Base-by-base conservation (phyloP, 257 asterid species). In the Fraxinus excelsior region DNA sequence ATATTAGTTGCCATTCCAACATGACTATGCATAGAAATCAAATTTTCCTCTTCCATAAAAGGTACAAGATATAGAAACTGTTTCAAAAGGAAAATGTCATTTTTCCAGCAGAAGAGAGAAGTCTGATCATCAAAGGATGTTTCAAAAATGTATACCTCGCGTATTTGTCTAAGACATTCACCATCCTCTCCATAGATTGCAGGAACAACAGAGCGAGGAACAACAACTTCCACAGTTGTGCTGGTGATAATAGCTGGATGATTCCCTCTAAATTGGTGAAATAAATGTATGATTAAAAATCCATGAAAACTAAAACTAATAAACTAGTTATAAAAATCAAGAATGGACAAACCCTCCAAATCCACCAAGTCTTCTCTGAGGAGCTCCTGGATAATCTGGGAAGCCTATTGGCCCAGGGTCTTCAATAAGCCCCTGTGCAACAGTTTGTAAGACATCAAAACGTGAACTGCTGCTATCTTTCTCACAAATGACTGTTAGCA, bases 151-250 rank as follows among this genome's bases (percentile, higher is more conserved):
- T 68, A 75, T 83, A 95, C 99, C 96, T 91, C 97, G n/a, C 94
- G 94, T 78, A 95, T 90, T 82, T 88, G 93, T 80, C 90, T 85
- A 29, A 95, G 84, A 82, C 98, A 95, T 65, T 94, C 98, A 81
- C 99, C 99, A 60, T 85, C 97, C 79, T 90, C 94, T 60, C 98
- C 99, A 81, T 88, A 90, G 78, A 95, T 91, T 51, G 94, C 94
- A 81, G 96, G 96, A 85, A 95, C 94, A 79, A 85, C 97, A 72
- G 88, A 86, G 79, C 97, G 90, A 71, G 99, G 99, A 79, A 93
- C 97, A 73, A 91, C 96, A 18, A 95, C 99, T 88, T 95, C 98
- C 85, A 93, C 83, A 29, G 93, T 93, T 37, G 99, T 95, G 92
- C 83, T 95, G 73, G 99, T 95, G 78, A 91, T 90, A 73, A 91